These are phyloP conservation scores for Schwanniomyces occidentalis DNA, from an alignment of 805 yeast genomes.

Conservation along the genomic window DNA sequence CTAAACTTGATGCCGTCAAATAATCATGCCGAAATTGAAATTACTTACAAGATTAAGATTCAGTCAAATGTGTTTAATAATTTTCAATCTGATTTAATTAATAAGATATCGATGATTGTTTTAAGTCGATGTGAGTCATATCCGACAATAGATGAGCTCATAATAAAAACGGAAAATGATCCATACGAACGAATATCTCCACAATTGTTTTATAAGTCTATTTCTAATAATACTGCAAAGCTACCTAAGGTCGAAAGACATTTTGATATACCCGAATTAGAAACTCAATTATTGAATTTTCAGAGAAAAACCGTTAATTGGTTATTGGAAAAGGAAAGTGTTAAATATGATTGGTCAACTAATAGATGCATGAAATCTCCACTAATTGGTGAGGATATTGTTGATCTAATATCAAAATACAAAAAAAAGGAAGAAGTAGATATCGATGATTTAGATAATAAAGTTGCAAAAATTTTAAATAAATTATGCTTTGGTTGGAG, in stretches of 20 bases:
- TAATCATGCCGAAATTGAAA: constrained; percentile 11
- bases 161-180: constrained; percentile 4
- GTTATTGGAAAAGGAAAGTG: constrained; percentile 55
- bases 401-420: constrained; percentile 5
- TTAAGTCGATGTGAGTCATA: no score
- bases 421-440: constrained; percentile 5
- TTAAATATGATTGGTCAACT: constrained; percentile 27
- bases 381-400: constrained; percentile 13
- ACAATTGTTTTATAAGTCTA: constrained; percentile 48
- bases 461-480: constrained; percentile 35
- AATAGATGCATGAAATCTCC: constrained; percentile 20
- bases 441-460: constrained; percentile 15
- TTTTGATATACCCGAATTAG: constrained; percentile 43
- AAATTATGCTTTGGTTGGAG: constrained; percentile 56
- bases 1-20: constrained; percentile 11
- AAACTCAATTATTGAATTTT: constrained; percentile 45
- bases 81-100: constrained; percentile 17
- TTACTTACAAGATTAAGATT: constrained; percentile 15
- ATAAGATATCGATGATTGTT: constrained; percentile 2
- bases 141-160: no score
- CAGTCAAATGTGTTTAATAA: constrained; percentile 18
- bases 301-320: constrained; percentile 58
- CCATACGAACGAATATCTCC: constrained; percentile 27
- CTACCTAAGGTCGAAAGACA: constrained; percentile 17
- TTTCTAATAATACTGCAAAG: constrained; percentile 45